Conservation (phyloP, 1,139 yeast genomes). For the Saccharomyces pastorianus region DNA sequence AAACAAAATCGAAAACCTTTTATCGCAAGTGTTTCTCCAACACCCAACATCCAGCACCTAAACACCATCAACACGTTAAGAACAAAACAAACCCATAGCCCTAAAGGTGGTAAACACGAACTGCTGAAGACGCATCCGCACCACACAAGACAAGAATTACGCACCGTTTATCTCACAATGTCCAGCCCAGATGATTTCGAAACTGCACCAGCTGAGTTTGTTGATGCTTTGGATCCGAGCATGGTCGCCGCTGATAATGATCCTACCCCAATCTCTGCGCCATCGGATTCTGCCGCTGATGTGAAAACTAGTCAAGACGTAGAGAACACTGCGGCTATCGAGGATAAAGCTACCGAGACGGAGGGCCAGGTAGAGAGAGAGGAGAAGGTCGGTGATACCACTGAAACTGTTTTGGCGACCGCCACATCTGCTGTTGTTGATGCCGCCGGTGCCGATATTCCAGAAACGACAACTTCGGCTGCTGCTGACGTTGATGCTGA, state of each 20-base stretch:
- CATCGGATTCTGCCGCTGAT: constrained; percentile 1
- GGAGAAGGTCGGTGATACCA: constrained; percentile 1
- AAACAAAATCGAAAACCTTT: constrained; percentile 3
- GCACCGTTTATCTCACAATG: not conserved
- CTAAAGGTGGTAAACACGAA: constrained; percentile 1
- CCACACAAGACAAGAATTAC: not conserved
- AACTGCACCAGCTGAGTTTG: constrained; percentile 21
- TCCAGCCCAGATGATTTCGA: constrained; percentile 14
- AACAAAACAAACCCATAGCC: constrained; percentile 4
- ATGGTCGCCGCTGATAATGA: constrained; percentile 1
- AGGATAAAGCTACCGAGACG: not conserved
- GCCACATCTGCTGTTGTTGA: not conserved
- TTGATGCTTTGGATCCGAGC: constrained; percentile 15
- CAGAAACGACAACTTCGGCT: too few relatives aligned
- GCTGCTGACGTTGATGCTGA: too few relatives aligned
- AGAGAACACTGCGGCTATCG: not conserved
- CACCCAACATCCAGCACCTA: constrained; percentile 16
- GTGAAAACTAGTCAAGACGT: not conserved
- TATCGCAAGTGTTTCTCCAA: not conserved
- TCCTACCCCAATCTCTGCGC: not conserved
- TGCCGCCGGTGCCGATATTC: not conserved
- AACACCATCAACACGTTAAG: constrained; percentile 14
- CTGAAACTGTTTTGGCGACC: not conserved
- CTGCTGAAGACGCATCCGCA: not conserved
- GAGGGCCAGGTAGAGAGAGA: constrained; percentile 1